Conservation (phyloP, 805 yeast species). For the Wickerhamiella musiphila region DNA sequence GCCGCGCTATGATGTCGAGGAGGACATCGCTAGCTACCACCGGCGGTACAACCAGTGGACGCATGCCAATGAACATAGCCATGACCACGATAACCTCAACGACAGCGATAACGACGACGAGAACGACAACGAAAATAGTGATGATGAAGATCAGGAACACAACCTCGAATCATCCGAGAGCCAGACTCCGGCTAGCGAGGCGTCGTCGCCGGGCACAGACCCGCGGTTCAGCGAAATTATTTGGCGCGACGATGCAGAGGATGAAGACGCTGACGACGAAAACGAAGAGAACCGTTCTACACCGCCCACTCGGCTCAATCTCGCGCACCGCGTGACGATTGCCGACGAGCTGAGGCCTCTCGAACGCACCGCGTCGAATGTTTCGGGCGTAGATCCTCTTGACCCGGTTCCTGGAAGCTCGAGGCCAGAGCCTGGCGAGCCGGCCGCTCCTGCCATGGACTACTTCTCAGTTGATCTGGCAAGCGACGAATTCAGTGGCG, state of each 20-base stretch:
- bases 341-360: background rate
- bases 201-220: background rate
- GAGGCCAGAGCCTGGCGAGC: no score
- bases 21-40: conserved; percentile 9
- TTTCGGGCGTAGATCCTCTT: no score
- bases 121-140: background rate
- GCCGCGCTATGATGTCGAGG: conserved; percentile 15
- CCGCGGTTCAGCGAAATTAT: conserved; percentile 14
- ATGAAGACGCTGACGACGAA: background rate
- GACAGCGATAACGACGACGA: background rate
- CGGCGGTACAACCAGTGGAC: conserved; percentile 6
- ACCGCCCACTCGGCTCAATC: no score
- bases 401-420: no score
- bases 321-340: no score
- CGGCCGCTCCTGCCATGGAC: no score
- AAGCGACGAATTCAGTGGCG: no score
- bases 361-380: no score
- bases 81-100: background rate
- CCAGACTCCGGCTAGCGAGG: background rate
- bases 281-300: no score
- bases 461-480: no score
- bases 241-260: conserved; percentile 12
- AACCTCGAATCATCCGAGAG: background rate
- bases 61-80: background rate
- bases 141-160: background rate